phyloP scores from a whole-genome alignment of 2,329 filamentous ascomycete species.

The Xylariaceae sp. region DNA sequence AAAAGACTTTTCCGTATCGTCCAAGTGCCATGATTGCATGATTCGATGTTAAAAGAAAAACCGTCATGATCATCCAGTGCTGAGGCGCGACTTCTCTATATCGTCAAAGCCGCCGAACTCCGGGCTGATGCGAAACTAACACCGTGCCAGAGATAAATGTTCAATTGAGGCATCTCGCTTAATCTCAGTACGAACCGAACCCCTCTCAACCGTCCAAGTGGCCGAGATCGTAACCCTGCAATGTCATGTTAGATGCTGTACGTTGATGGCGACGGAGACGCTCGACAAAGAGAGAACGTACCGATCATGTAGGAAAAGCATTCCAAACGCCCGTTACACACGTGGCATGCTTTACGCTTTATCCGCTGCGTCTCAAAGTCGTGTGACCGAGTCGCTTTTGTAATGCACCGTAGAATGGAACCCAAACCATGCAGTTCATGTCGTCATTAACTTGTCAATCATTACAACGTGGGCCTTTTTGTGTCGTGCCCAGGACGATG shows the following conservation, averaged over 20 bases:
- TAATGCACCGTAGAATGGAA: slow-evolving; percentile 15
- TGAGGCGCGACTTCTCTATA: background rate
- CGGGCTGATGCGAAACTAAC: too few species aligned
- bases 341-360: slow-evolving; percentile 21
- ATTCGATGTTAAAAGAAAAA: slow-evolving; percentile 8
- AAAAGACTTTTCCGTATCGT: slow-evolving; percentile 4
- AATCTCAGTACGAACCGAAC: slow-evolving; percentile 22
- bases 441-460: slow-evolving; percentile 9
- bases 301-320: slow-evolving; percentile 21
- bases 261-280: background rate
- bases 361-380: slow-evolving; percentile 18
- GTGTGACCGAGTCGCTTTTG: slow-evolving; percentile 10
- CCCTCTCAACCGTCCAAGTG: slow-evolving; percentile 23
- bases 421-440: slow-evolving; percentile 11
- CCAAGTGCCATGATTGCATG: slow-evolving; percentile 2
- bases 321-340: slow-evolving; percentile 19
- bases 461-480: slow-evolving; percentile 20
- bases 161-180: slow-evolving; percentile 17
- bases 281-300: slow-evolving; percentile 3
- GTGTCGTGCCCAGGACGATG: slow-evolving; percentile 29
- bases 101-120: too few species aligned
- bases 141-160: background rate
- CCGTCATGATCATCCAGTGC: slow-evolving; percentile 9
- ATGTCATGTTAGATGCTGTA: background rate
- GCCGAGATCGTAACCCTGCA: slow-evolving; percentile 25